Evolutionary conservation across 768 basidiomycete species (phyloP), one percentile per base, ranked within the genome.

Genomic region (Thelephora aurantiotincta): DNA sequence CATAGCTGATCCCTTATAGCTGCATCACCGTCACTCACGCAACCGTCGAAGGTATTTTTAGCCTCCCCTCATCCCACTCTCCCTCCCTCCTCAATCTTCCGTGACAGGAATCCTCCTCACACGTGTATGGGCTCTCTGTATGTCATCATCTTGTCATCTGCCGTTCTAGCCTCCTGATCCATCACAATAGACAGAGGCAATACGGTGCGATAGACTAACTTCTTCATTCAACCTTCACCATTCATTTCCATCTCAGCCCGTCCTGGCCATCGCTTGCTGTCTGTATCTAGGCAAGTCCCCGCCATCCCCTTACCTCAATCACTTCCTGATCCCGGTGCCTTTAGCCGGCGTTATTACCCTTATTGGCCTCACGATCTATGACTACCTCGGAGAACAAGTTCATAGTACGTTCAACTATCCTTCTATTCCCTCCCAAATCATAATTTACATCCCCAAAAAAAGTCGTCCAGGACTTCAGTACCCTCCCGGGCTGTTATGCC

Each of bases 61-160:
- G 26, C 14, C 14, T 38, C 16, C 19, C 38, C 16, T 9, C 12
- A 34, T 18, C 16, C 23, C 22, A 22, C 4, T 50, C 48, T 11
- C 5, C 0, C 18, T 6, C 18, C 22, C 11, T 20, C 18, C 41
- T 22, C 16, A 44, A 48, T 18, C 19, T 14, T 41, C 2, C 36
- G 7, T 19, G 13, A 3, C 42, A 51, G 50, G 49, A 20, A 50
- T 51, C 12, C 38, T 51, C 11, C 19, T 50, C n/a, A 16, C 36
- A 13, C 50, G 50, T 16, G 34, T 51, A 35, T 51, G 50, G 50
- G 50, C 50, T 11, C 43, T 51, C n/a, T 51, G 50, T 51, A 13
- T 19, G 50, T 51, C 26, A 30, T 16, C 16, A n/a, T 14, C 9
- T 36, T 48, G n/a, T 49, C 22, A 16, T 34, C 9, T 41, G 22